These are phyloP conservation scores for Phytophthora niederhauseri DNA, from an alignment of 352 stramenopile species.

Conservation along the genomic window DNA sequence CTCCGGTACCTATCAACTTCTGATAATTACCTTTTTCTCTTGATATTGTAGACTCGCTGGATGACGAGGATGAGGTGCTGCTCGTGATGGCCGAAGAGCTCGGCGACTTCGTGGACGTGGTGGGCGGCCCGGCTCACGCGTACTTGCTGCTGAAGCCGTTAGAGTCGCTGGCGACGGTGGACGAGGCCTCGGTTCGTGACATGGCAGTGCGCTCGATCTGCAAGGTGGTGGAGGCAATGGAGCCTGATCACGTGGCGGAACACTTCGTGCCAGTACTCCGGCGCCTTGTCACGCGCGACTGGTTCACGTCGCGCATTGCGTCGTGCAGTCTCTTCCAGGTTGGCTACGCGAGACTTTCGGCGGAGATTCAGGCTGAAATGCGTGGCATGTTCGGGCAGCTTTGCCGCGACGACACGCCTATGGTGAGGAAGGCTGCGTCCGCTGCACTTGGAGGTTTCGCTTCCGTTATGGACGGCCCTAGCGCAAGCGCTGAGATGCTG, in stretches of 20 bases:
- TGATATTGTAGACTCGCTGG: slow-evolving; percentile 87
- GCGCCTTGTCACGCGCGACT: slow-evolving; percentile 96
- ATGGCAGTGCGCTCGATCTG: slow-evolving; percentile 93
- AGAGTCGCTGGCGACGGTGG: slow-evolving; percentile 93
- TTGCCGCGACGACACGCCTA: slow-evolving; percentile 97
- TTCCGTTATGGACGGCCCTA: slow-evolving; percentile 64
- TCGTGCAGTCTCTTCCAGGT: slow-evolving; percentile 86
- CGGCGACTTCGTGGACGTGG: slow-evolving; percentile 88
- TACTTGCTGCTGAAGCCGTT: slow-evolving; percentile 94
- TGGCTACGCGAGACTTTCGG: slow-evolving; percentile 58
- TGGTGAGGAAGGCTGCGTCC: slow-evolving; percentile 95
- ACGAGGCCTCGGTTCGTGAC: slow-evolving; percentile 96
- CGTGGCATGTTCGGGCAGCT: slow-evolving; percentile 93
- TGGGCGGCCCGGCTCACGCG: slow-evolving; percentile 90
- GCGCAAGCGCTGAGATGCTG: slow-evolving; percentile 76
- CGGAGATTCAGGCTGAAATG: slow-evolving; percentile 83
- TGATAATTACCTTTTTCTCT: slow-evolving; percentile 13
- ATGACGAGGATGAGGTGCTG: slow-evolving; percentile 98
- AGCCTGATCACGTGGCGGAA: slow-evolving; percentile 80
- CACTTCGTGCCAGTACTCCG: slow-evolving; percentile 95
- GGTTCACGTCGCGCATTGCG: slow-evolving; percentile 90
- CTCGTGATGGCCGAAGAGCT: slow-evolving; percentile 95
- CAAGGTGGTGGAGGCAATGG: slow-evolving; percentile 88
- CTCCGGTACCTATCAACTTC: neutral
- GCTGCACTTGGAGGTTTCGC: slow-evolving; percentile 91